These are phyloP conservation scores for Neurospora crassa DNA, from an alignment of 2,329 filamentous ascomycete species.

Conservation along the genomic window DNA sequence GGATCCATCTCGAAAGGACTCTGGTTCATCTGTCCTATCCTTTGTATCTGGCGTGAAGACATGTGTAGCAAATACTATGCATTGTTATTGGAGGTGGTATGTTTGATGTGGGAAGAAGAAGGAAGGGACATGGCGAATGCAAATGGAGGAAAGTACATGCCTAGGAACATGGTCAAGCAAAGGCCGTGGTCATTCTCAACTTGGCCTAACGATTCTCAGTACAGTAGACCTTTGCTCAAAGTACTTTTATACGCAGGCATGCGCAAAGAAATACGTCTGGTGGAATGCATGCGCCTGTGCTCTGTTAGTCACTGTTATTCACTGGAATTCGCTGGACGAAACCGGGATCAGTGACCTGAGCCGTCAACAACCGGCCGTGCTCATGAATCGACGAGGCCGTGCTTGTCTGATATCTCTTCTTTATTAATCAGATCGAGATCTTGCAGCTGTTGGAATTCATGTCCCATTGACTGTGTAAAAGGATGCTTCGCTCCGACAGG, in stretches of 20 bases:
- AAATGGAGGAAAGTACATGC: background rate
- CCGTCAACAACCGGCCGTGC: background rate
- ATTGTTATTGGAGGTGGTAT: background rate
- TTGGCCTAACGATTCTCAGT: background rate
- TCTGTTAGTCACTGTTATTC: background rate
- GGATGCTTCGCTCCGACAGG: background rate
- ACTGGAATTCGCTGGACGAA: background rate
- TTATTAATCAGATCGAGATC: background rate
- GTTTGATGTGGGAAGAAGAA: background rate
- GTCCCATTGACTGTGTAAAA: background rate
- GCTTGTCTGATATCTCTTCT: no score
- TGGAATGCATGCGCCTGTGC: background rate
- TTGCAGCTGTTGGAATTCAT: background rate
- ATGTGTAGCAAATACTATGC: no score
- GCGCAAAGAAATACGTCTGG: background rate
- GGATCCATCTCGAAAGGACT: background rate
- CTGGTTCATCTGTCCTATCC: no score
- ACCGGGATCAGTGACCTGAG: background rate
- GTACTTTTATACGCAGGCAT: accelerated
- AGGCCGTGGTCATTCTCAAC: background rate
- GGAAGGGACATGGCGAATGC: background rate
- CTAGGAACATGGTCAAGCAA: background rate
- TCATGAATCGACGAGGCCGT: background rate
- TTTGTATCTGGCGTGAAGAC: no score
- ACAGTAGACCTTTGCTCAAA: background rate